Evolutionary conservation across 2,329 filamentous ascomycete species (phyloP).

Genomic region (Venturia effusa): DNA sequence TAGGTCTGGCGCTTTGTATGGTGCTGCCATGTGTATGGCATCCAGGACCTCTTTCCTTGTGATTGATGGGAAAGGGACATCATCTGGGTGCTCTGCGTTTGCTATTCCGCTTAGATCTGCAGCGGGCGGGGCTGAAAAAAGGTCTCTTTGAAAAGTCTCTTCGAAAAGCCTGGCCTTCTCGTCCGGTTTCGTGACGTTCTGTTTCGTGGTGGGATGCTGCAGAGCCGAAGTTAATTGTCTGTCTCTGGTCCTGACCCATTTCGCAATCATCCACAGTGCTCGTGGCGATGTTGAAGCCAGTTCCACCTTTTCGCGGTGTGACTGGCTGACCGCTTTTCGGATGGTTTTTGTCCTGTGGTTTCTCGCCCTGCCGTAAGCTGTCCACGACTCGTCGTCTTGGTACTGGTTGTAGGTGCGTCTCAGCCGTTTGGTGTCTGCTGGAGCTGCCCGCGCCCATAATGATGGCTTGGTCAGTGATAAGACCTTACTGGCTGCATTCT

Average conservation of each 20-base stretch:
- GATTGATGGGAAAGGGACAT: constrained; percentile 13
- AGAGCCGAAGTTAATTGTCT: too few species aligned
- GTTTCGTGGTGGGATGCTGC: too few species aligned
- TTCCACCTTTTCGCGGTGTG: constrained; percentile 13
- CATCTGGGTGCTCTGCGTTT: neutral
- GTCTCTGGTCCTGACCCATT: constrained; percentile 12
- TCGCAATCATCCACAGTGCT: constrained; percentile 9
- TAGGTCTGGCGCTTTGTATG: constrained; percentile 17
- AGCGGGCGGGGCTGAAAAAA: constrained; percentile 4
- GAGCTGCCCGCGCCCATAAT: too few species aligned
- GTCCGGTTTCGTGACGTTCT: too few species aligned
- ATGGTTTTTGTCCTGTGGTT: constrained; percentile 5
- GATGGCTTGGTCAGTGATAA: too few species aligned
- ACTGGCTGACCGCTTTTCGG: constrained; percentile 8
- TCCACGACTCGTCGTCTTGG: neutral
- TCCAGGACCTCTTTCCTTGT: constrained; percentile 16
- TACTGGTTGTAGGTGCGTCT: constrained; percentile 10
- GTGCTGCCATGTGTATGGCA: constrained; percentile 15
- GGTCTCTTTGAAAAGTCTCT: too few species aligned
- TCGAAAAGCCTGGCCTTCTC: too few species aligned
- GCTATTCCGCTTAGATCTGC: constrained; percentile 13
- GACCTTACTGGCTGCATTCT: constrained; percentile 12
- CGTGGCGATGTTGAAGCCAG: constrained; percentile 5
- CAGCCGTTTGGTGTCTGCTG: constrained; percentile 14
- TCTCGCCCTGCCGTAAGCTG: neutral